Evolutionary conservation across 176 grass and related monocot species (phyloP).

Genomic region (bread wheat (Triticum aestivum)): DNA sequence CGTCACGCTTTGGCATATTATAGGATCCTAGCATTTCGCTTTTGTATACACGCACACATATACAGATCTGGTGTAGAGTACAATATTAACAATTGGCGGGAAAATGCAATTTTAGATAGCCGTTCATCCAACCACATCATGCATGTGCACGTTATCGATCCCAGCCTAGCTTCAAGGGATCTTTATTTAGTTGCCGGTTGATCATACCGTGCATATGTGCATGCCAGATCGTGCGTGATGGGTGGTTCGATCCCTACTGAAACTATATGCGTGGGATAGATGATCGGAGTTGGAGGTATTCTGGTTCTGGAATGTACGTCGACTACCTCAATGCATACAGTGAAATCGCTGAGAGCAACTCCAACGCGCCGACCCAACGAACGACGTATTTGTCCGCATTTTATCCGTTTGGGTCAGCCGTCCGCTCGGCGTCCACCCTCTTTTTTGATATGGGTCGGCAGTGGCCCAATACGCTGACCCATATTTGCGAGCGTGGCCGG

Average conservation of each 20-base stretch:
- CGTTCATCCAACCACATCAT: not conserved
- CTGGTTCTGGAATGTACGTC: not conserved
- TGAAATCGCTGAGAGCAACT: not conserved
- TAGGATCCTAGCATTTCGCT: not conserved
- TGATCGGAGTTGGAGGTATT: not conserved
- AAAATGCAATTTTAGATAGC: constrained; percentile 16
- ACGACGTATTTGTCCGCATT: too few species aligned
- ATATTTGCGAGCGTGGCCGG: too few species aligned
- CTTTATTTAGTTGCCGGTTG: not conserved
- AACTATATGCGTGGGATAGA: not conserved
- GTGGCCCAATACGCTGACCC: too few species aligned
- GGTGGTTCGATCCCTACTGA: not conserved
- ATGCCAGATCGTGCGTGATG: not conserved
- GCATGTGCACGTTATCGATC: not conserved
- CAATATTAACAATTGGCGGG: not conserved
- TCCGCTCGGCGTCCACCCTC: too few species aligned
- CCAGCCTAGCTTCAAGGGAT: not conserved
- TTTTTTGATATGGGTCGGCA: too few species aligned
- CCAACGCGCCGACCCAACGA: too few species aligned
- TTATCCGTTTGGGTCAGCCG: too few species aligned
- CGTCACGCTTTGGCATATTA: not conserved
- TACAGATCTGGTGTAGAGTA: too few species aligned
- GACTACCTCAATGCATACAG: not conserved
- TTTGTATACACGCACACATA: not conserved
- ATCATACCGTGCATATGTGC: not conserved